Base-by-base conservation (phyloP, 192 early-diverging fungal species). In the Gonapodya sp. region DNA sequence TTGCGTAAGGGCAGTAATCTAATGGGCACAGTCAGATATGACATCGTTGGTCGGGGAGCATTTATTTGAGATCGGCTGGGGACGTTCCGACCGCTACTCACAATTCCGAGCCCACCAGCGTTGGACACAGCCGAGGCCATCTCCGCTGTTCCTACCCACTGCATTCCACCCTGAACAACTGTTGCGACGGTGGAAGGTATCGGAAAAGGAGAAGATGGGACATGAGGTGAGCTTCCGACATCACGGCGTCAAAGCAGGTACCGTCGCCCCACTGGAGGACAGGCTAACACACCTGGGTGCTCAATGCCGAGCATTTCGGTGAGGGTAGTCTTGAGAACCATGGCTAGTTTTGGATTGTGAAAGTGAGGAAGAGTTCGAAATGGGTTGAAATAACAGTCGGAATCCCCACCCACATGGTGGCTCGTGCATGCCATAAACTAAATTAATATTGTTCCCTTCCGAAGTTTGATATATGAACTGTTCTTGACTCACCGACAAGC, bases 51-150 rank as follows among this genome's bases (percentile, higher is more conserved):
- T 24, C 24, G 46, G 46, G 8, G 46, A 64, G 8, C 8, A 24
- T 8, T 64, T 64, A 24, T 8, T 16, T 24, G 8, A 8, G 46
- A 64, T 16, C 46, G 46, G 46, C 46, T 64, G 8, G 46, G 46
- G 8, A 16, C 46, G 24, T 64, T 64, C 46, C 46, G 46, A 64
- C 46, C 46, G 24, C 8, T 16, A 64, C 46, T 64, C 37, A 14
- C 18, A 30, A 74, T 73, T 73, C 80, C 89, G 37, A 94, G 86
- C 80, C 89, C 94, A 79, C 94, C 94, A 35, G 94, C 94, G 80
- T 94, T 94, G 18, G 93, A 93, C 18, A 94, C 94, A 18, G 94
- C 94, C 79, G 88, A 0, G 0, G 85, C 88, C 81, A 87, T 85
- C 34, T 91, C 89, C 64, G 90, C 86, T 34, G 83, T 87, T 73